phyloP scores from a whole-genome alignment of 1,284 basidiomycete species.

The Puccinia polysora region DNA sequence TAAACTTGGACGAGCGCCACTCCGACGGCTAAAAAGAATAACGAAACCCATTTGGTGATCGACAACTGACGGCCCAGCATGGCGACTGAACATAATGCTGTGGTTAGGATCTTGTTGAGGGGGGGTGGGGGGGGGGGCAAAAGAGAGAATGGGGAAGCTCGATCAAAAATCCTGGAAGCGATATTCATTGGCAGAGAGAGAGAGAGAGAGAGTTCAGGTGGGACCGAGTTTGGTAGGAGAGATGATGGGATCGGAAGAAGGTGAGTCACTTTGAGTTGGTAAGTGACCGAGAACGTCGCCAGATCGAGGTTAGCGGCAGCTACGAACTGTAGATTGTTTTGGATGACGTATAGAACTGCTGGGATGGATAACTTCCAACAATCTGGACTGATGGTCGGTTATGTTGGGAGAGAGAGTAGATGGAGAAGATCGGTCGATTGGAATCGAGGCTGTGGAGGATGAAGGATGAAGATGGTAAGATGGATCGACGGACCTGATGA shows the following conservation, averaged over 20 bases:
- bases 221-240: too few species aligned
- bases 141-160: neutral
- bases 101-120: conserved; percentile 96
- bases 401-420: too few species aligned
- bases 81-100: conserved; percentile 85
- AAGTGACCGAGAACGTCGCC: conserved; percentile 74
- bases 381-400: conserved; percentile 75
- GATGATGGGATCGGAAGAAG: too few species aligned
- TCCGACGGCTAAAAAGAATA: conserved; percentile 78
- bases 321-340: conserved; percentile 93
- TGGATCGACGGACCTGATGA: conserved; percentile 54
- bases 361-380: conserved; percentile 97
- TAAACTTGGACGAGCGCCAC: conserved; percentile 92
- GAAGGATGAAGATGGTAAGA: conserved; percentile 57
- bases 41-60: conserved; percentile 72
- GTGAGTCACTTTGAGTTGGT: conserved; percentile 45
- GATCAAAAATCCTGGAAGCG: too few species aligned
- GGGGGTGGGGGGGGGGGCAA: too few species aligned
- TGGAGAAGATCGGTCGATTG: too few species aligned
- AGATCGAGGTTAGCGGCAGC: conserved; percentile 87
- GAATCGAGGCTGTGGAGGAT: too few species aligned
- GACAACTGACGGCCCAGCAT: conserved; percentile 74
- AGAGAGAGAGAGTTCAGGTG: too few species aligned
- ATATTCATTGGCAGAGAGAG: too few species aligned
- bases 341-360: conserved; percentile 89